Evolutionary conservation across 176 grass and related monocot genomes (phyloP), one percentile per base, ranked within the genome.

Genomic region (Chrysopogon serrulatus): DNA sequence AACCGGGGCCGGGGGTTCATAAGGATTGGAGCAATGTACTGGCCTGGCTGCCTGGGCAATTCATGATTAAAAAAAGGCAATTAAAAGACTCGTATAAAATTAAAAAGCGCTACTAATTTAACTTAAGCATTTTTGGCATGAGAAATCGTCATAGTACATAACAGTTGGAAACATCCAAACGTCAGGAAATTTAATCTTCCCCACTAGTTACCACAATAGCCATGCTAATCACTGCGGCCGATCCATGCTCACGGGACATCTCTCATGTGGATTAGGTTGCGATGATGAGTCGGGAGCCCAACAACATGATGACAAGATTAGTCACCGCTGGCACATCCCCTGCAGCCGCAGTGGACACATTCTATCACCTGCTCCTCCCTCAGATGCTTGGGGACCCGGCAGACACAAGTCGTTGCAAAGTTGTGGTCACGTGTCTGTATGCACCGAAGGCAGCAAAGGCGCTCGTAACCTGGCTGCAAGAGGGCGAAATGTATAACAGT

Each of bases 371-470:
- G 92, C 79, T 96, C 93, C 83, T 96, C 88, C 72, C 93, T 81
- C 16, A 92, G 83, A 79, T 95, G 90, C 73, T 96, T 96, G 45
- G 93, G 93, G 34, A 96, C 88, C 51, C 90, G 88, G 81, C 93
- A 92, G 2, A 96, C 90, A 28, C 93, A 96, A 3, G 93, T 92
- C 31, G 90, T 96, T 59, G 88, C 86, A 66, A 89, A 92, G 43
- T 96, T 96, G 82, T 96, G 93, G 87, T 90, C 93, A 73, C 93
- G 76, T 51, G 90, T 91, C 80, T 96, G 93, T 39, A 96, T 92
- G 86, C 93, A 96, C 15, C 86, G 77, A 35, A 96, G 90, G 65
- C 93, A 96, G 76, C 93, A 96, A 57, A 96, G 90, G 34, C 88
- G 90, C 83, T 92, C 93, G 44, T 96, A 91, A n/a, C 93, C 90